These are phyloP conservation scores for Hordeum pubiflorum DNA, from an alignment of 202 grass and related monocot species.

Conservation along the genomic window DNA sequence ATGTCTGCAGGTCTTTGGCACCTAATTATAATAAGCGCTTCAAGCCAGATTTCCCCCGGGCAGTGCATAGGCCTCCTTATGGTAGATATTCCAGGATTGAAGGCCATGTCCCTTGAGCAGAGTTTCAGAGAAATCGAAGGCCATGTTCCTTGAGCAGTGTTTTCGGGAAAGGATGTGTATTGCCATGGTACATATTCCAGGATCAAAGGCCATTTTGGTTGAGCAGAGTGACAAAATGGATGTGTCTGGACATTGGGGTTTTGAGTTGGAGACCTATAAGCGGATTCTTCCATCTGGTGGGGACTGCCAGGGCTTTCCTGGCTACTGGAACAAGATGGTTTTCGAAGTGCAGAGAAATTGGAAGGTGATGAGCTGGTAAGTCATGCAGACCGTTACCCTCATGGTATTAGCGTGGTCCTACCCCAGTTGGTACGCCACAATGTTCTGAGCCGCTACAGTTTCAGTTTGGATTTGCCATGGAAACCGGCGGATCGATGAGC, in stretches of 20 bases:
- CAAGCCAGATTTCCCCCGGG: slow-evolving; percentile 44
- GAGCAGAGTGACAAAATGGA: background rate
- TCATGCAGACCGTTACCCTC: background rate
- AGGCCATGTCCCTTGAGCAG: slow-evolving; percentile 40
- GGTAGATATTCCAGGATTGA: slow-evolving; percentile 51
- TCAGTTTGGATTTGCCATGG: background rate
- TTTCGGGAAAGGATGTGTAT: background rate
- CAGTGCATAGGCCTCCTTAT: slow-evolving; percentile 47
- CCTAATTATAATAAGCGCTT: slow-evolving; percentile 50
- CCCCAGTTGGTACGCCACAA: background rate
- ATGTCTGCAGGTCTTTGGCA: slow-evolving; percentile 37
- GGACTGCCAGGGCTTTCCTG: background rate
- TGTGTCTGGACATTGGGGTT: slow-evolving; percentile 6
- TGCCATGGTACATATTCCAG: background rate
- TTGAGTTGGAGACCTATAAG: background rate
- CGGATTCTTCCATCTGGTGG: slow-evolving; percentile 2
- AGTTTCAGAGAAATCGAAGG: slow-evolving; percentile 12
- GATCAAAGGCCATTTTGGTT: background rate
- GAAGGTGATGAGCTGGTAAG: background rate
- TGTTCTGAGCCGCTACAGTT: background rate
- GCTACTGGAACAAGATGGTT: background rate
- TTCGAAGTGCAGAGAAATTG: background rate
- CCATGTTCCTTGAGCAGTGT: slow-evolving; percentile 33
- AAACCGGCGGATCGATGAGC: background rate
- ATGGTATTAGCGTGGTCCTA: background rate